Evolutionary conservation across 2,329 filamentous ascomycete genomes (phyloP), one percentile per base, ranked within the genome.

Genomic region (Aspergillus amoenus): DNA sequence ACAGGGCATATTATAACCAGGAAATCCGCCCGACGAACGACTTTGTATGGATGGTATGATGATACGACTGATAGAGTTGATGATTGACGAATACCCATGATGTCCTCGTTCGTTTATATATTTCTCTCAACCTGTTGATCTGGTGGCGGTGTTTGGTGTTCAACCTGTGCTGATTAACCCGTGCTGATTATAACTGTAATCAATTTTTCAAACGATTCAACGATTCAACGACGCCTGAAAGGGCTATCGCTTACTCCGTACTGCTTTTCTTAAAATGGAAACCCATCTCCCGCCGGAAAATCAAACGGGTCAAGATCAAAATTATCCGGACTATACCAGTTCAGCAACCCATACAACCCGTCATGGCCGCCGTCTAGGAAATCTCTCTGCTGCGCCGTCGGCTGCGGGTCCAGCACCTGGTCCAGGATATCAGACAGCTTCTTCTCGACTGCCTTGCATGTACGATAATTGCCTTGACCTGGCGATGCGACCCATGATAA

Each of bases 41-140:
- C 50, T 75, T 70, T 66, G 66, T 73, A 30, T 73, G 71, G 71
- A 71, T 75, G 68, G 73, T 73, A 57, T 34, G n/a, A 47, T 6
- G 27, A 47, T 27, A 30, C 18, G 41, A 27, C 17, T 47, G 27
- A 58, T 51, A 45, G 39, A 53, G 50, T 30, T 41, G 34, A 32
- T 27, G 15, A 21, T 41, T 50, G 9, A 22, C 12, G 12, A 37
- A 40, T 37, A 12, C 21, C 30, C 21, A n/a, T 57, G 43, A 53
- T 49, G 32, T 49, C 43, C 22, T 45, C 13, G 13, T 39, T 45
- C 42, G 34, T 42, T 11, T 53, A 40, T 52, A 52, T 34, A 32
- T 24, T 39, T 40, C n/a, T 18, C 39, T 27, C 43, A 42, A 21
- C 17, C 8, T 12, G 40, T 11, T 18, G n/a, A 5, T 18, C 21